Conservation (phyloP, 169 alveolate species). For the Plasmodium gaboni region DNA sequence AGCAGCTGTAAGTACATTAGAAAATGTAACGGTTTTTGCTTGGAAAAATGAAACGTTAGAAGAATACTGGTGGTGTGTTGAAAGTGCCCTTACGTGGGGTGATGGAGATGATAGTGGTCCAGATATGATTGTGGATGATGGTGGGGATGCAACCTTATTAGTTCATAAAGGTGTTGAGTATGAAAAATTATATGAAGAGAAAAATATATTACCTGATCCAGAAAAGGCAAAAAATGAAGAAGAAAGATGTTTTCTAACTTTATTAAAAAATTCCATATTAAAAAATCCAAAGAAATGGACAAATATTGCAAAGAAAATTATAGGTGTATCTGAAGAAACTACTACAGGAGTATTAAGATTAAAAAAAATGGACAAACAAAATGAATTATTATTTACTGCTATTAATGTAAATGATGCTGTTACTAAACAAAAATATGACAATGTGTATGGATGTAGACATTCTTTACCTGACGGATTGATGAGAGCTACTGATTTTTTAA, state of each 20-base stretch:
- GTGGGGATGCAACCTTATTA: constrained; percentile 97
- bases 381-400: constrained; percentile 95
- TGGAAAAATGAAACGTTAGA: constrained; percentile 96
- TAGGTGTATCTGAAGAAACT: constrained; percentile 99
- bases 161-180: constrained; percentile 93
- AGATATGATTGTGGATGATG: constrained; percentile 98
- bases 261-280: constrained; percentile 89
- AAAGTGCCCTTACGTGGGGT: constrained; percentile 96
- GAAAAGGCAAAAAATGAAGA: constrained; percentile 82
- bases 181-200: constrained; percentile 84
- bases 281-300: constrained; percentile 93
- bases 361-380: constrained; percentile 90
- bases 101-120: constrained; percentile 96
- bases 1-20: constrained; percentile 93
- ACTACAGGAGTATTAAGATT: constrained; percentile 98
- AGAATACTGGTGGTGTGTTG: constrained; percentile 99
- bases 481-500: constrained; percentile 98
- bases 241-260: constrained; percentile 82
- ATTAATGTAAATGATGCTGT: constrained; percentile 97
- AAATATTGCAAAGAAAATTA: constrained; percentile 89
- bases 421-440: constrained; percentile 98
- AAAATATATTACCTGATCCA: constrained; percentile 78
- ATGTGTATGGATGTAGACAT: constrained; percentile 98
- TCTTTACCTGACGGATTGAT: constrained; percentile 97
- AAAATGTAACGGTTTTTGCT: constrained; percentile 95